These are phyloP conservation scores for Irpex lacteus DNA, from an alignment of 1,284 basidiomycete species.

Conservation along the genomic window DNA sequence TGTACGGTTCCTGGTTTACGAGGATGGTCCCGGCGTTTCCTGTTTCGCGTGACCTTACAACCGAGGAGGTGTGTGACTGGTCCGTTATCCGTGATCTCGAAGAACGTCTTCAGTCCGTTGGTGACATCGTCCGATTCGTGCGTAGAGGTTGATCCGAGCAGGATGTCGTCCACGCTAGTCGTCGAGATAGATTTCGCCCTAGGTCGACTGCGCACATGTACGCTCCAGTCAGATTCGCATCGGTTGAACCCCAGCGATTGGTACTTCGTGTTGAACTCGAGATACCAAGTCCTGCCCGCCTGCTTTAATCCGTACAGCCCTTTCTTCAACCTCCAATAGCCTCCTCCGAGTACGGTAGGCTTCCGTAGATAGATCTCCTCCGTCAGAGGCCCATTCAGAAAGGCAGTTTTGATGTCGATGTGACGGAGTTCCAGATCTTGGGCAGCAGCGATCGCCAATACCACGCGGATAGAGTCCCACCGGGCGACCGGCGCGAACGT, in stretches of 20 bases:
- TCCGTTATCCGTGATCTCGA: neutral
- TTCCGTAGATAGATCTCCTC: no score
- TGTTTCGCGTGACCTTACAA: neutral
- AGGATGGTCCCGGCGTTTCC: neutral
- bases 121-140: neutral
- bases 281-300: no score
- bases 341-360: no score
- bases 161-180: neutral
- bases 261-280: no score
- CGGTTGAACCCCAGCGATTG: neutral
- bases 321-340: no score
- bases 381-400: no score
- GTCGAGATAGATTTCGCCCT: neutral
- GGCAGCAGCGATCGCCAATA: no score
- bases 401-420: no score
- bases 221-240: neutral
- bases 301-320: no score
- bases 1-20: neutral
- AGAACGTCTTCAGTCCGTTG: neutral
- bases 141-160: neutral
- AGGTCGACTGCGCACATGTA: neutral
- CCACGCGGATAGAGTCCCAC: no score
- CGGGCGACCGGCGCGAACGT: no score
- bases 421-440: no score
- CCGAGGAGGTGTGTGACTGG: neutral